Evolutionary conservation across 352 stramenopile species (phyloP).

Genomic region (Saprolegnia parasitica): DNA sequence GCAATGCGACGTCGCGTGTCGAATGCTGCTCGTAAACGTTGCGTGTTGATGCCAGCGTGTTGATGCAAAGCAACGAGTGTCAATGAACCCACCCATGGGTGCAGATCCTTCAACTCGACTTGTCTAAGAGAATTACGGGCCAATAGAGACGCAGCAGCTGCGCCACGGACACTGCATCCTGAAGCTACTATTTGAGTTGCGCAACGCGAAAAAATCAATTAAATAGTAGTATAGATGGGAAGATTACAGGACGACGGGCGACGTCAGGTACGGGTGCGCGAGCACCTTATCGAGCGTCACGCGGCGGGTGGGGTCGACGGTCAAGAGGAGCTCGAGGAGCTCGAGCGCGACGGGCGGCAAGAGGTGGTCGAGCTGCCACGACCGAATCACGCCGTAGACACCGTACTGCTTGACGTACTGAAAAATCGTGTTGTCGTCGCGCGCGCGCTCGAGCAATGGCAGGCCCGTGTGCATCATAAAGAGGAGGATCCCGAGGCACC

Average conservation of each 20-base stretch:
- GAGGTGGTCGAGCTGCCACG: background rate
- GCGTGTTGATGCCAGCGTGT: no score
- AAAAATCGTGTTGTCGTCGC: slow-evolving; percentile 4
- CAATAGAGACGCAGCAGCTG: no score
- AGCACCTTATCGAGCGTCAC: slow-evolving; percentile 9
- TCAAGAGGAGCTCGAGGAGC: slow-evolving; percentile 10
- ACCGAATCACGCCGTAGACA: background rate
- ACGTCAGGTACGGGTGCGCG: slow-evolving; percentile 16
- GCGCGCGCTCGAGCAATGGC: slow-evolving; percentile 7
- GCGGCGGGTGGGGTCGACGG: background rate
- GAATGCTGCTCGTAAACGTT: no score
- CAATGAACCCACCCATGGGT: no score
- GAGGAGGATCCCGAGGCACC: slow-evolving; percentile 82
- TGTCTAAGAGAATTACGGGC: no score
- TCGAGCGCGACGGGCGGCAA: background rate
- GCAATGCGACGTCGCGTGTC: no score
- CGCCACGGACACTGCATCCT: no score
- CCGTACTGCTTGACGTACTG: slow-evolving; percentile 1
- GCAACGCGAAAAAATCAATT: background rate
- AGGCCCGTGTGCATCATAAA: slow-evolving; percentile 57
- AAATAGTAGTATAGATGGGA: background rate
- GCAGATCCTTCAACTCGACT: no score
- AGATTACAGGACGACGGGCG: background rate
- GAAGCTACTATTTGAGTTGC: no score
- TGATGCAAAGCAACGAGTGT: no score